Evolutionary conservation across 352 stramenopile species (phyloP), one percentile per base, ranked within the genome.

Genomic region (Pythium phragmitis): DNA sequence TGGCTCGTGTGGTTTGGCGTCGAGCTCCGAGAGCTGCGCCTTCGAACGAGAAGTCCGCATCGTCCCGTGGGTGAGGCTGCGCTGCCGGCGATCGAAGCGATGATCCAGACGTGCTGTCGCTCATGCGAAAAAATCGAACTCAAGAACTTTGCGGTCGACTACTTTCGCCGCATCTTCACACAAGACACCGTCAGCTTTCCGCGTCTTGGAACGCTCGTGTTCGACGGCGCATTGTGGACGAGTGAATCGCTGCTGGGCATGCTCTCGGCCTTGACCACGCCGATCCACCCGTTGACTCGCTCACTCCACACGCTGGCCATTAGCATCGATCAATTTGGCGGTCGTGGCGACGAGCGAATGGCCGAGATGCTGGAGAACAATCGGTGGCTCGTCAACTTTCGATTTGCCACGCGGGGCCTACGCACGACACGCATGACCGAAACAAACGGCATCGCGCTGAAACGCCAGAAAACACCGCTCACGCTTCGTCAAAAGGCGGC

Each of bases 221-320:
- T 63, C 21, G 43, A 50, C 9, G 9, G 43, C 43, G 43, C 19
- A 8, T 11, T 19, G 16, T 50, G 19, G 14, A 21, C 43, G 16
- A 50, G 7, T n/a, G 19, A 11, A 19, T 11, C 43, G 7, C 19
- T 11, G 43, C 14, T 50, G 16, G 43, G 7, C 17, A 12, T 50
- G 1, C 19, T 19, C 43, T 28, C 14, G 19, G 14, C 16, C 9
- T n/a, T 50, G 11, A 50, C 2, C 17, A 34, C 46, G 1, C 21
- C 46, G 7, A 50, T 0, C 17, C 57, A 63, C 36, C 57, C 45
- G 14, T 4, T 63, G 4, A 49, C 46, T 13, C 28, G 46, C 5
- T 57, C 57, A n/a, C 46, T 57, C 1, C 33, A 30, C 23, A 50
- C 57, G 14, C 36, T 57, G 2, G 7, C 21, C 17, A 17, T 63